Evolutionary conservation across 495 filamentous ascomycete genomes (phyloP).

Genomic region (Cercophora samala): DNA sequence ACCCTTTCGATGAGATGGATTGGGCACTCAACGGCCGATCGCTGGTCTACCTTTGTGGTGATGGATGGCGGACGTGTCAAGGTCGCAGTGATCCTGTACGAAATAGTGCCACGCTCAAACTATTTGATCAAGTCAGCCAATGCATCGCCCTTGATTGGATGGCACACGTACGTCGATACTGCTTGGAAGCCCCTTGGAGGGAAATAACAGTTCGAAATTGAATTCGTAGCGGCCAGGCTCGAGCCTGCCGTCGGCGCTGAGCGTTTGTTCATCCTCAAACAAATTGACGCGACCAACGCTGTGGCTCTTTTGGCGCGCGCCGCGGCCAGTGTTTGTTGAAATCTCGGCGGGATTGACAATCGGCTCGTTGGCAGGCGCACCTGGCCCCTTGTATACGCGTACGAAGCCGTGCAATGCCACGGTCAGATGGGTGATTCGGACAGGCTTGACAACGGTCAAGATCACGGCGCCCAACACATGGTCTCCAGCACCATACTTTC

Average conservation of each 20-base stretch:
- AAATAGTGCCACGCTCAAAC: conserved; percentile 94
- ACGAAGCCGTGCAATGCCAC: conserved; percentile 85
- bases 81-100: conserved; percentile 84
- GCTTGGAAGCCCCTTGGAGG: conserved; percentile 76
- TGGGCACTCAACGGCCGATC: conserved; percentile 71
- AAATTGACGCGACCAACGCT: conserved; percentile 80
- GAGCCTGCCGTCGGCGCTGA: conserved; percentile 87
- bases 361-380: conserved; percentile 58
- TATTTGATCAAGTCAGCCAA: conserved; percentile 38
- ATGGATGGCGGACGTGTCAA: conserved; percentile 87
- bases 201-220: conserved; percentile 79
- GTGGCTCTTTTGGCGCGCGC: conserved; percentile 62
- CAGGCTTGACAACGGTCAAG: conserved; percentile 73
- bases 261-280: conserved; percentile 85
- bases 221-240: conserved; percentile 87
- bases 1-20: conserved; percentile 71
- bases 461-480: conserved; percentile 69
- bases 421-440: conserved; percentile 87
- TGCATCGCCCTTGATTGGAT: background rate
- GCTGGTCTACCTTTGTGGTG: conserved; percentile 50
- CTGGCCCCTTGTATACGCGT: conserved; percentile 77
- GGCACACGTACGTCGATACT: conserved; percentile 78
- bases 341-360: conserved; percentile 43
- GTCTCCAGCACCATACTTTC: conserved; percentile 69
- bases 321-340: conserved; percentile 42